Conservation (phyloP, 2,329 filamentous ascomycete genomes). For the Ophiostoma novo-ulmi region DNA sequence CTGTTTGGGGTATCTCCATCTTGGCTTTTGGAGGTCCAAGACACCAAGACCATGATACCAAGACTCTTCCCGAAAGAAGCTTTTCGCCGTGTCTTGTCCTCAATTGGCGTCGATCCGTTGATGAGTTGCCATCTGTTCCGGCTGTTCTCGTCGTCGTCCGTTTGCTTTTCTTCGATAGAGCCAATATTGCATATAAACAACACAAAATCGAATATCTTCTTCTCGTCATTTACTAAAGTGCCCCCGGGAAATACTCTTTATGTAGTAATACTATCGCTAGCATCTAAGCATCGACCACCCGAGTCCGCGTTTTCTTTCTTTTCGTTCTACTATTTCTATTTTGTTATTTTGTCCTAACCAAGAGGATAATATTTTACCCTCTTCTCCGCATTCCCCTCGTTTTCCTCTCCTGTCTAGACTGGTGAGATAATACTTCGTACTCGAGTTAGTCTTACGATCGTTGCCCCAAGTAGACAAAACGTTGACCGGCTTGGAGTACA, state of each 20-base stretch:
- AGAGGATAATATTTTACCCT: background rate
- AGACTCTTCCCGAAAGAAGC: background rate
- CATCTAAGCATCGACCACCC: background rate
- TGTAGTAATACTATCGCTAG: background rate
- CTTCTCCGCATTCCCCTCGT: slow-evolving; percentile 6
- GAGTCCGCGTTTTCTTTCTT: background rate
- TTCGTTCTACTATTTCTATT: background rate
- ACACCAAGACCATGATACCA: background rate
- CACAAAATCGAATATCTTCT: background rate
- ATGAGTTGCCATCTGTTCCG: background rate
- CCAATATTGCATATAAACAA: background rate
- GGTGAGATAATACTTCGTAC: background rate
- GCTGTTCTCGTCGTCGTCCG: background rate
- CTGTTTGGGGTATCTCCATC: background rate
- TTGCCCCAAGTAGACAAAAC: background rate
- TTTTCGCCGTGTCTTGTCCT: background rate
- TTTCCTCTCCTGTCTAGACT: background rate
- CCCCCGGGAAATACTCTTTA: slow-evolving; percentile 6
- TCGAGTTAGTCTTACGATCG: background rate
- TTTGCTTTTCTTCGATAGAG: background rate
- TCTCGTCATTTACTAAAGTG: background rate
- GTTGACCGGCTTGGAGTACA: background rate
- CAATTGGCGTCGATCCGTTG: background rate
- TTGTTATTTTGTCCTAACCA: background rate
- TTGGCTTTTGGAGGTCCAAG: background rate